Evolutionary conservation across 2,329 filamentous ascomycete genomes (phyloP), one percentile per base, ranked within the genome.

Genomic region (Sphaerulina musiva): DNA sequence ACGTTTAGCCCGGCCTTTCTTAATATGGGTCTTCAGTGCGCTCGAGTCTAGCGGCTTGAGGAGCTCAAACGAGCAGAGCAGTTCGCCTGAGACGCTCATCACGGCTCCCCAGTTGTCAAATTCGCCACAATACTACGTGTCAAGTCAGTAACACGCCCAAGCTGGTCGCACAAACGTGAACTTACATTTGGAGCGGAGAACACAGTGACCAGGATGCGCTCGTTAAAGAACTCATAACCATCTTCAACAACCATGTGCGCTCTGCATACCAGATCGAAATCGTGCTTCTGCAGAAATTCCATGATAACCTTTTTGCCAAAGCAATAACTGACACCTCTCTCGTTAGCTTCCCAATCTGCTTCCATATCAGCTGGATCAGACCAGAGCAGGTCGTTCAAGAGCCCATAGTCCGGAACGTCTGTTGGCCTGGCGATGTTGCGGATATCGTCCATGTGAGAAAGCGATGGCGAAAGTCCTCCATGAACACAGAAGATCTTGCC

Each of bases 191-290:
- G 93, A 47, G 93, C 93, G 59, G 90, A 96, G 70, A 98, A 98
- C 1, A 98, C 92, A 2, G 93, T 98, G 44, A 98, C 93, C 56
- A 98, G 73, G 44, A 96, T 87, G 55, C 93, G 81, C 70, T 98
- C 93, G 58, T 88, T 95, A 72, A 97, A 98, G 72, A 98, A 98
- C 68, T 98, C 93, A 72, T 98, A 98, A 9, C 93, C 93, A 69
- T 98, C 93, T 72, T 98, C 93, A 20, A 98, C 93, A 49, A 98
- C 93, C 93, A 97, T 97, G 74, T 98, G 93, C 46, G 93, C 93
- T 62, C 93, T 85, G 70, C 93, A 98, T 49, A 98, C 92, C 48
- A 98, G 77, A 71, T 98, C 93, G 69, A 98, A 97, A 72, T 98
- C 93, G 69, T 98, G 93, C 53, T 87, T 83, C 56, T 90, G 86